These are phyloP conservation scores for Hypoxylon subgilvum DNA, from an alignment of 495 filamentous ascomycete genomes.

Conservation along the genomic window DNA sequence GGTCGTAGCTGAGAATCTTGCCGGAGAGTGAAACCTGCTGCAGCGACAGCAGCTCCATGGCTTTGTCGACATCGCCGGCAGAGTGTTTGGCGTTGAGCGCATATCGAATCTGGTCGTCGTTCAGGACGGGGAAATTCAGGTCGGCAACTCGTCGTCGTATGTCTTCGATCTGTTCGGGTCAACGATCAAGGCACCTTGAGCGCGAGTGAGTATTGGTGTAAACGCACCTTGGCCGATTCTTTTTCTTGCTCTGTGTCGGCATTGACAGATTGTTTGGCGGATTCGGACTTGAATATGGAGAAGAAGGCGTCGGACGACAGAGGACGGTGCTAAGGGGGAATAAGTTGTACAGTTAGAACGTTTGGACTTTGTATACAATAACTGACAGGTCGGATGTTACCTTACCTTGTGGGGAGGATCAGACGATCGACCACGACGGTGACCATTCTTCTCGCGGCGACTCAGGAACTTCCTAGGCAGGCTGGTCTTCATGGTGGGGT, in stretches of 20 bases:
- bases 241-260: slow-evolving; percentile 59
- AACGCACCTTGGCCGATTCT: slow-evolving; percentile 49
- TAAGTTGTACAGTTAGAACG: slow-evolving; percentile 31
- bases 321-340: slow-evolving; percentile 46
- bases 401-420: slow-evolving; percentile 58
- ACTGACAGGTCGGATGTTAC: slow-evolving; percentile 28
- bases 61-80: slow-evolving; percentile 72
- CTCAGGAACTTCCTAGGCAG: slow-evolving; percentile 66
- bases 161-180: slow-evolving; percentile 57
- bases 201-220: background rate
- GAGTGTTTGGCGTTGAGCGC: slow-evolving; percentile 69
- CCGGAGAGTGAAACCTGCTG: slow-evolving; percentile 82
- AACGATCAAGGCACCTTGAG: slow-evolving; percentile 17
- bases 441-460: slow-evolving; percentile 69
- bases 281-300: slow-evolving; percentile 62
- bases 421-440: slow-evolving; percentile 56
- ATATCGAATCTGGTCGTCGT: slow-evolving; percentile 71
- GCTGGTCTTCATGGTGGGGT: slow-evolving; percentile 46
- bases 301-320: slow-evolving; percentile 53
- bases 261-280: slow-evolving; percentile 56
- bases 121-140: slow-evolving; percentile 59
- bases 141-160: slow-evolving; percentile 59
- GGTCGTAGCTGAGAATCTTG: slow-evolving; percentile 73
- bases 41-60: slow-evolving; percentile 74
- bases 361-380: slow-evolving; percentile 23